A percentile compares a stretch with the other conserved stretches of the same genome.
Conservation (phyloP, 1,284 basidiomycete genomes). For the Phlebopus sp. region DNA sequence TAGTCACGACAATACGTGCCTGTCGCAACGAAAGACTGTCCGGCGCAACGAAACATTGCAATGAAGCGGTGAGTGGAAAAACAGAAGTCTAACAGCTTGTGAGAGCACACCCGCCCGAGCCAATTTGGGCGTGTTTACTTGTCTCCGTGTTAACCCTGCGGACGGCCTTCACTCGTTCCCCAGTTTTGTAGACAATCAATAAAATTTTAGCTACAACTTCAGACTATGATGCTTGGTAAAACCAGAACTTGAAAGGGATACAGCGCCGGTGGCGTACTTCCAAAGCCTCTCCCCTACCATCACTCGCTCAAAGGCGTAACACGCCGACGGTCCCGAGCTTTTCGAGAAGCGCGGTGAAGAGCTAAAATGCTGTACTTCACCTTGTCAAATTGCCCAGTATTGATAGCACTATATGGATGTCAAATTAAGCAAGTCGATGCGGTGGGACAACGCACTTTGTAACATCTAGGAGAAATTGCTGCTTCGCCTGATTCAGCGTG, state of each 20-base stretch:
- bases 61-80: slow-evolving; percentile 12
- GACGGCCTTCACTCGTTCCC: neutral
- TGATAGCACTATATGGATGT: slow-evolving; percentile 51
- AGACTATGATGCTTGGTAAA: slow-evolving; percentile 10
- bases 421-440: slow-evolving; percentile 5
- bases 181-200: slow-evolving; percentile 6
- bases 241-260: neutral
- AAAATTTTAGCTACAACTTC: slow-evolving; percentile 18
- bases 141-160: neutral
- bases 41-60: slow-evolving; percentile 59
- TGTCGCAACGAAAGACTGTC: slow-evolving; percentile 50
- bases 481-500: slow-evolving; percentile 68
- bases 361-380: slow-evolving; percentile 73
- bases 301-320: slow-evolving; percentile 41
- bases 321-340: slow-evolving; percentile 65
- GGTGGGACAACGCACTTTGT: slow-evolving; percentile 55
- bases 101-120: slow-evolving; percentile 18
- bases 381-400: slow-evolving; percentile 64
- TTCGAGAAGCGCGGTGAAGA: slow-evolving; percentile 65
- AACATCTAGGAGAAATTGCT: slow-evolving; percentile 72
- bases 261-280: neutral
- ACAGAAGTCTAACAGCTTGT: slow-evolving; percentile 11
- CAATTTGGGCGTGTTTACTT: slow-evolving; percentile 29
- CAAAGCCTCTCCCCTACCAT: slow-evolving; percentile 10
- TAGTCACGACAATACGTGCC: slow-evolving; percentile 37